Evolutionary conservation across 129 eudicot species (phyloP).

Genomic region (Scalesia atractyloides): DNA sequence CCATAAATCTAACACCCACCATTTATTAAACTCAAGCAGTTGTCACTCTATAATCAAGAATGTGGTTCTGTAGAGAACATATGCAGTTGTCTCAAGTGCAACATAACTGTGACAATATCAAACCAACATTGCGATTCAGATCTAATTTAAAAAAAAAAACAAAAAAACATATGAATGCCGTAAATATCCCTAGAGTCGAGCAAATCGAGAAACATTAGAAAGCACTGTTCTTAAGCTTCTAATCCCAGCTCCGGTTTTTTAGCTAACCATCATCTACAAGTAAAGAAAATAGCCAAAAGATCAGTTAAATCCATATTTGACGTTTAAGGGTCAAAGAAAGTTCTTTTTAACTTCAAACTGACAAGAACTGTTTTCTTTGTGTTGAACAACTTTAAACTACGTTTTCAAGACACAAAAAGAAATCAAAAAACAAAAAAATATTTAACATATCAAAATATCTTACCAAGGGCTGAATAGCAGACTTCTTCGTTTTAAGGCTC

Average conservation of each 20-base stretch:
- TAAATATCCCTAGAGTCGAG: slow-evolving; percentile 42
- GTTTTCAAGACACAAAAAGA: background rate
- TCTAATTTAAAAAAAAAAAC: background rate
- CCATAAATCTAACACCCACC: slow-evolving; percentile 6
- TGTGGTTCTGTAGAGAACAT: slow-evolving; percentile 9
- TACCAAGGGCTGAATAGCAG: slow-evolving; percentile 89
- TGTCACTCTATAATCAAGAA: background rate
- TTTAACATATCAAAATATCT: slow-evolving; percentile 11
- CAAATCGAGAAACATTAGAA: slow-evolving; percentile 65
- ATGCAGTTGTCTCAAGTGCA: slow-evolving; percentile 1
- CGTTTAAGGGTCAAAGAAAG: background rate
- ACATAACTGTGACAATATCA: background rate
- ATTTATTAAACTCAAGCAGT: slow-evolving; percentile 6
- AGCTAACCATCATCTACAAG: slow-evolving; percentile 96
- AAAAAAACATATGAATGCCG: slow-evolving; percentile 3
- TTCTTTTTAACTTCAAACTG: background rate
- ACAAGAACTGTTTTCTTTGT: background rate
- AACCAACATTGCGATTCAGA: background rate
- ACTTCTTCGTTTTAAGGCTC: slow-evolving; percentile 76
- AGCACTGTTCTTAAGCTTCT: slow-evolving; percentile 82
- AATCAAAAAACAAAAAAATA: background rate
- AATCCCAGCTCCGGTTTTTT: slow-evolving; percentile 88
- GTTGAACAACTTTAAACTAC: slow-evolving; percentile 13
- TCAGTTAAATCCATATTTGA: slow-evolving; percentile 2
- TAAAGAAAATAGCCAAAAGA: slow-evolving; percentile 8